phyloP scores from a whole-genome alignment of 225 moss, liverwort and hornwort species.

The Asterella californica region DNA sequence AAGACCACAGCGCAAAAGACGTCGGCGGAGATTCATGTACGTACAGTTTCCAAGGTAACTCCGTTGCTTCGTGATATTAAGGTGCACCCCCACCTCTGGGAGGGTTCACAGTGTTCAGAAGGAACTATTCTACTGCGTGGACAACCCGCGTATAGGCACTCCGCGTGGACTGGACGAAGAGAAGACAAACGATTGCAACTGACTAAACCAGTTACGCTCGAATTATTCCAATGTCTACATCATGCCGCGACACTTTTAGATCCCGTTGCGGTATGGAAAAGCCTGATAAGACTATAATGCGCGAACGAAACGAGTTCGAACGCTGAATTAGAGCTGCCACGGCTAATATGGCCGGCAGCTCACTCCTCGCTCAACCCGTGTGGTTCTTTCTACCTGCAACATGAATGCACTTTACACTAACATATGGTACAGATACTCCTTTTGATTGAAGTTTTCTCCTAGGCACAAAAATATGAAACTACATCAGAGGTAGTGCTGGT shows the following conservation, averaged over 20 bases:
- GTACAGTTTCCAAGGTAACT: background rate
- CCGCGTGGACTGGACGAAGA: background rate
- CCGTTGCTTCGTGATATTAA: background rate
- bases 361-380: background rate
- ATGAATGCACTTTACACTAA: background rate
- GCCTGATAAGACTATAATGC: background rate
- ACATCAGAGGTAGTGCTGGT: conserved; percentile 33
- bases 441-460: conserved; percentile 5
- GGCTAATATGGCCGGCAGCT: background rate
- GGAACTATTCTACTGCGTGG: background rate
- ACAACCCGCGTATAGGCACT: background rate
- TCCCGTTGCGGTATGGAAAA: background rate
- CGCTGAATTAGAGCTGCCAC: background rate
- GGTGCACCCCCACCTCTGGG: background rate
- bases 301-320: background rate
- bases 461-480: background rate
- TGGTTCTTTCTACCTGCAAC: conserved; percentile 8
- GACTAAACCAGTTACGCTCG: background rate
- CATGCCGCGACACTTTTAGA: background rate
- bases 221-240: background rate
- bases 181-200: background rate
- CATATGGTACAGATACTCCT: conserved; percentile 30
- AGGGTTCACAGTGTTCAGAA: background rate
- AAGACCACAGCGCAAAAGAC: too few species aligned
- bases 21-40: too few species aligned